Evolutionary conservation across 306 rosid species (phyloP), one percentile per base, ranked within the genome.

Genomic region (Acacia crassicarpa): DNA sequence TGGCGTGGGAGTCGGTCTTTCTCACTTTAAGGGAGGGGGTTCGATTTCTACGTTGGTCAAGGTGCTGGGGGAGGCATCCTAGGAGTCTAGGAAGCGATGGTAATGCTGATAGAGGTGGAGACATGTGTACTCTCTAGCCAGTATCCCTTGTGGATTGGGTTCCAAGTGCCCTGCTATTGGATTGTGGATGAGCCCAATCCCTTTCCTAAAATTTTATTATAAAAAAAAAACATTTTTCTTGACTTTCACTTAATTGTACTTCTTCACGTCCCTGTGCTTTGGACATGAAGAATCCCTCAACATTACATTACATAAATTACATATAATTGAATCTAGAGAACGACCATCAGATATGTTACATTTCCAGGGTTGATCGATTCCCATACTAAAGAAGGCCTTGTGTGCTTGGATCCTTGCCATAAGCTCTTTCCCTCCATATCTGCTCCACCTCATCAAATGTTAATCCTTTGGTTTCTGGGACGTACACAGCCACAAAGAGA

Each of bases 391-490:
- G 89, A 73, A 93, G 97, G 77, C 78, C 80, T 53, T 84, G 86
- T 38, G 92, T 80, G 80, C 69, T 67, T 12, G 80, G 74, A 83
- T 81, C 84, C 43, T 80, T 84, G 45, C 97, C 92, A 89, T 91
- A 79, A 72, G 97, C 98, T 80, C 88, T 94, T 77, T 88, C 87
- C 87, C 89, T 94, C 98, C 98, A 94, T 63, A 94, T 83, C 75
- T 61, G 69, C 84, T 90, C 98, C 81, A 94, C 97, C 83, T 94
- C 98, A 91, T 93, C 97, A 82, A 94, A 94, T 15, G 97, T 88
- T 83, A 94, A 84, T 30, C 98, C 98, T 77, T 94, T 88, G 20
- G 98, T 94, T 85, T 94, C 98, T 2, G 98, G 98, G 76, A 94
- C 86, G 23, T 76, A 82, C 25, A 82, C 7, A 27, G 80, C 6